Evolutionary conservation across 164 flowering plant species (phyloP).

Genomic region (Stephania cephalantha): DNA sequence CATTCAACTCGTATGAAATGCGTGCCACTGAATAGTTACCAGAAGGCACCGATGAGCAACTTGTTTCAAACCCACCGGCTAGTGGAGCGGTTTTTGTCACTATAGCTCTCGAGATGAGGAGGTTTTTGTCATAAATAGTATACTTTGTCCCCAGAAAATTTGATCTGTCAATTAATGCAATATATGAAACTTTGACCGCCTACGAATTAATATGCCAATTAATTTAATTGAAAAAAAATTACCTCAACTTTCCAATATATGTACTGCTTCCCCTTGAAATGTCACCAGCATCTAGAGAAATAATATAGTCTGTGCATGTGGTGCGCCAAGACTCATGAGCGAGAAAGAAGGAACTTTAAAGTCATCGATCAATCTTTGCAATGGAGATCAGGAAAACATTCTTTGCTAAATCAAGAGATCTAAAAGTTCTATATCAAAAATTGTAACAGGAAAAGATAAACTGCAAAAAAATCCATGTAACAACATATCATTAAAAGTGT

Average conservation of each 20-base stretch:
- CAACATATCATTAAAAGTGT: too few relatives aligned
- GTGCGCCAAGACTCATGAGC: conserved; percentile 54
- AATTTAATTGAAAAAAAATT: conserved; percentile 2
- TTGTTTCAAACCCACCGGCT: too few relatives aligned
- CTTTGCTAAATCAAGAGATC: neutral
- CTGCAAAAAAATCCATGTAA: neutral
- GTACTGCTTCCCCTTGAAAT: conserved; percentile 32
- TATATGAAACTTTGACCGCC: conserved; percentile 10
- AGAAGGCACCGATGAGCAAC: too few relatives aligned
- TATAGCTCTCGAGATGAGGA: too few relatives aligned
- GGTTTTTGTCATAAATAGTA: too few relatives aligned
- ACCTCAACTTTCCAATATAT: conserved; percentile 72
- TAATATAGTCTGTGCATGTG: conserved; percentile 58
- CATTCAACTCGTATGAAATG: conserved; percentile 65
- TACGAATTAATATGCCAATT: neutral
- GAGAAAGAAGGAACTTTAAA: conserved; percentile 70
- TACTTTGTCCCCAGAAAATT: too few relatives aligned
- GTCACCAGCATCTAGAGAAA: conserved; percentile 38
- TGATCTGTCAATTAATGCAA: conserved; percentile 33
- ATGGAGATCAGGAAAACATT: conserved; percentile 1
- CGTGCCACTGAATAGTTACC: too few relatives aligned
- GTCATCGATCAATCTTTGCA: conserved; percentile 55
- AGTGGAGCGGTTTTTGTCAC: too few relatives aligned
- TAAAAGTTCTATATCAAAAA: neutral
- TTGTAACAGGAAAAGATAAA: neutral